Conservation (phyloP, 441 rosid genomes). For the Pelargonium citronellum region DNA sequence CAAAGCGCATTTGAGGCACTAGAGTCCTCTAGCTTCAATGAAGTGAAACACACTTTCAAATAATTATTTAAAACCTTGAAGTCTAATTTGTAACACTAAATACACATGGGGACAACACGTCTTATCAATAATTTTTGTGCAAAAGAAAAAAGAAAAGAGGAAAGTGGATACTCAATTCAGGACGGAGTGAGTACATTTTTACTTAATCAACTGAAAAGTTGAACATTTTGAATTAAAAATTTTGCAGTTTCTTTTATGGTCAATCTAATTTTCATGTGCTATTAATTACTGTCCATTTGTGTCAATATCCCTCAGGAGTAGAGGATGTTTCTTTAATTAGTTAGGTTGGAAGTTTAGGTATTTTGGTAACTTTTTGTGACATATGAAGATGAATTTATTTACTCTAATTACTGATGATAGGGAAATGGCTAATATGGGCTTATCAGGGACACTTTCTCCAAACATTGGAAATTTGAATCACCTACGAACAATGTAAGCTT, state of each 20-base stretch:
- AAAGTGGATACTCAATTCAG: no score
- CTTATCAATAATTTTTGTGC: no score
- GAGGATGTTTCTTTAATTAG: not conserved
- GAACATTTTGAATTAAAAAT: not conserved
- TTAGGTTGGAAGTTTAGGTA: not conserved
- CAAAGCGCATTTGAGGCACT: no score
- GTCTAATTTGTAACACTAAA: no score
- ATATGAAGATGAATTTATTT: not conserved
- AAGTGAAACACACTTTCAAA: no score
- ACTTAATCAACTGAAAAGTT: not conserved
- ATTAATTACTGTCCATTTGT: not conserved
- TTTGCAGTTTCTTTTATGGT: not conserved
- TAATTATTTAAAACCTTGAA: no score
- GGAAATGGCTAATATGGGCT: slow-evolving; percentile 70
- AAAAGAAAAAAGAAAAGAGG: no score
- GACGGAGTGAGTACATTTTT: no score
- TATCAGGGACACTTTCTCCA: slow-evolving; percentile 63
- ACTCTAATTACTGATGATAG: slow-evolving; percentile 29
- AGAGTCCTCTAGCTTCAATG: no score
- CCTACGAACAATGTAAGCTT: slow-evolving; percentile 61
- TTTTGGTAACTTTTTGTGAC: not conserved
- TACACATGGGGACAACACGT: no score
- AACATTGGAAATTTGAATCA: slow-evolving; percentile 68
- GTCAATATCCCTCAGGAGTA: not conserved
- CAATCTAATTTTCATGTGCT: not conserved